phyloP scores from a whole-genome alignment of 2,329 filamentous ascomycete species.

The Leptosphaerulina australis region DNA sequence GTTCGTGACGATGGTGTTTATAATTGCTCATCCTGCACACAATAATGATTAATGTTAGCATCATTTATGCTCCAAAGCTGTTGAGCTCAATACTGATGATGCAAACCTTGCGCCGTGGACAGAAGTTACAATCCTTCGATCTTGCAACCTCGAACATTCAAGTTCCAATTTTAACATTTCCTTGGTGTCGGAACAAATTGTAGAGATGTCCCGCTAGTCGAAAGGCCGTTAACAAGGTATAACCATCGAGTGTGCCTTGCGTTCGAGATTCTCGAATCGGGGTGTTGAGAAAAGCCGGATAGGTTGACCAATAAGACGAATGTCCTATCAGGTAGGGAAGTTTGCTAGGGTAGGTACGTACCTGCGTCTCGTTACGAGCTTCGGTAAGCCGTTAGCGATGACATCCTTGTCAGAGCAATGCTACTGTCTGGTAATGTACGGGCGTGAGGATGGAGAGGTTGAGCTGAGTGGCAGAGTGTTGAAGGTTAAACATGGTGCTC shows the following conservation, averaged over 20 bases:
- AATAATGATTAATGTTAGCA: not conserved
- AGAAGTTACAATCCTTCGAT: not conserved
- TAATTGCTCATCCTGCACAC: not conserved
- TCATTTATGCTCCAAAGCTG: not conserved
- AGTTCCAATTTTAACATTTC: not conserved
- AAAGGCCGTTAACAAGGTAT: not conserved
- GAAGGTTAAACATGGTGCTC: too few relatives aligned
- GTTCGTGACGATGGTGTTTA: not conserved
- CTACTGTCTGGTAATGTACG: too few relatives aligned
- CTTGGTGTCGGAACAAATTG: not conserved
- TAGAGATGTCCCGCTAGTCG: not conserved
- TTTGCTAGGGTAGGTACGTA: constrained; percentile 19
- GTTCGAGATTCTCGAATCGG: not conserved
- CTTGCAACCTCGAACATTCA: not conserved
- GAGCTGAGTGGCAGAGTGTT: too few relatives aligned
- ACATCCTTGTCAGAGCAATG: not conserved
- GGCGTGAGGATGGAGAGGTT: not conserved
- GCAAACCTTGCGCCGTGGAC: not conserved
- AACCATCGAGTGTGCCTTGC: not conserved
- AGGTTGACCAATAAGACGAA: not conserved
- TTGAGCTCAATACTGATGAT: constrained; percentile 16
- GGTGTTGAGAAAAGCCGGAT: not conserved
- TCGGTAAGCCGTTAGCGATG: not conserved
- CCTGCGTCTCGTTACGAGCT: constrained; percentile 16
- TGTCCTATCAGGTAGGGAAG: too few relatives aligned